phyloP scores from a whole-genome alignment of 2,329 filamentous ascomycete species.

The Rhynchosporium graminicola region DNA sequence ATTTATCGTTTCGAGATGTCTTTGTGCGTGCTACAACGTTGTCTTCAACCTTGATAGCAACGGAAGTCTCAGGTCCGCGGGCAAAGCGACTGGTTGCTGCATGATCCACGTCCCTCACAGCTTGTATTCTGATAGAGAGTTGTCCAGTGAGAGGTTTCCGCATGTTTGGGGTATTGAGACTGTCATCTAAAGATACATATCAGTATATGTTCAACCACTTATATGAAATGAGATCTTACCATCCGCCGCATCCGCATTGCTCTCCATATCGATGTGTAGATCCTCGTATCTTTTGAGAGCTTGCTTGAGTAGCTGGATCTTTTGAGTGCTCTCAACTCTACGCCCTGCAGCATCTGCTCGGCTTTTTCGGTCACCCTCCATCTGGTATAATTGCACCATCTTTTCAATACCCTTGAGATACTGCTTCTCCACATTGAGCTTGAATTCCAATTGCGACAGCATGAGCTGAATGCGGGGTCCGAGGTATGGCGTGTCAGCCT shows the following conservation, averaged over 20 bases:
- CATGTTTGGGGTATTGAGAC: constrained; percentile 91
- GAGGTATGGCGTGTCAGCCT: constrained; percentile 94
- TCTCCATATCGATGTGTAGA: constrained; percentile 89
- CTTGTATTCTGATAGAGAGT: constrained; percentile 80
- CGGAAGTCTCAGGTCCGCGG: constrained; percentile 89
- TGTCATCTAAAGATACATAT: constrained; percentile 69
- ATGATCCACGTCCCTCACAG: constrained; percentile 93
- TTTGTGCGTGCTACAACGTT: constrained; percentile 85
- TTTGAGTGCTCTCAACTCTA: constrained; percentile 93
- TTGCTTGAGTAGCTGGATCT: constrained; percentile 93
- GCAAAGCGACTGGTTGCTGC: constrained; percentile 80
- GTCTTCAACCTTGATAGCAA: constrained; percentile 96
- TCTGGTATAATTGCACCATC: constrained; percentile 96
- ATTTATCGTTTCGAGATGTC: constrained; percentile 81
- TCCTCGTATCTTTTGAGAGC: constrained; percentile 96
- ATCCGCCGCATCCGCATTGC: constrained; percentile 71
- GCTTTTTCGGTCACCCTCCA: constrained; percentile 96
- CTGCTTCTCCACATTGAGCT: constrained; percentile 97
- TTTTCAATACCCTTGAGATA: constrained; percentile 99
- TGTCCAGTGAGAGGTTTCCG: constrained; percentile 94
- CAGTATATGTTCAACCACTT: constrained; percentile 18
- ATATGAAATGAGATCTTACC: constrained; percentile 54
- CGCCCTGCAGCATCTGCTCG: constrained; percentile 87
- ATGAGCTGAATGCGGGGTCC: constrained; percentile 98
- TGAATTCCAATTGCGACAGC: constrained; percentile 98